phyloP scores from a whole-genome alignment of 495 filamentous ascomycete species.

The Pseudotulostoma volvatum region DNA sequence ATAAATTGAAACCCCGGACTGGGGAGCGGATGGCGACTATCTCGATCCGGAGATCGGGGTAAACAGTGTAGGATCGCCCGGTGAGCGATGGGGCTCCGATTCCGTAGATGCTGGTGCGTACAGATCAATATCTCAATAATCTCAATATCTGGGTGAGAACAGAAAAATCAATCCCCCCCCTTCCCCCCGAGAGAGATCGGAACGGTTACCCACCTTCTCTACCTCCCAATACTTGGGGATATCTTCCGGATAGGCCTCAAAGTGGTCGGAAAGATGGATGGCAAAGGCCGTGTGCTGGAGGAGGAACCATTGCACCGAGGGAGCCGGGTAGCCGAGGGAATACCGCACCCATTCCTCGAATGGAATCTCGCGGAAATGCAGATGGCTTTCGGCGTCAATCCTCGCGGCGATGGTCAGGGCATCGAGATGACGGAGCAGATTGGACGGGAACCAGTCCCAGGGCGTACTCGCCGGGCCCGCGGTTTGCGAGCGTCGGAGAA shows the following conservation, averaged over 20 bases:
- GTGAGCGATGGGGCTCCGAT: constrained; percentile 24
- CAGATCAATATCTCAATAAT: constrained; percentile 18
- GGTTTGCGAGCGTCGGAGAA: constrained; percentile 18
- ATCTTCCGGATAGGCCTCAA: constrained; percentile 21
- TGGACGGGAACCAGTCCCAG: constrained; percentile 27
- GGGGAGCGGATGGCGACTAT: constrained; percentile 1
- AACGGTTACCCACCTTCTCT: constrained; percentile 17
- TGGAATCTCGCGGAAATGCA: constrained; percentile 23
- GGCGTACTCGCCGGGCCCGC: constrained; percentile 9
- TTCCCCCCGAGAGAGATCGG: neutral
- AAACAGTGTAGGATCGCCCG: constrained; percentile 19
- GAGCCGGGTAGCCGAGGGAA: constrained; percentile 19
- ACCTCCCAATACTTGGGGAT: constrained; percentile 18
- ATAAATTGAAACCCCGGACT: constrained; percentile 23
- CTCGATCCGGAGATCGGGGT: constrained; percentile 9
- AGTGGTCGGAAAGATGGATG: constrained; percentile 20
- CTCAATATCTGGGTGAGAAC: constrained; percentile 1
- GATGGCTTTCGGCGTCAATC: constrained; percentile 28
- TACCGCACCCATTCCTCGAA: constrained; percentile 29
- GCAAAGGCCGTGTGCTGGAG: constrained; percentile 25
- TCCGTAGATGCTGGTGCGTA: too few species aligned
- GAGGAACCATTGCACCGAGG: constrained; percentile 26
- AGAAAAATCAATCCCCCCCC: too few species aligned
- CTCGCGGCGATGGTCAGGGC: constrained; percentile 15
- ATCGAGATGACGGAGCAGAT: constrained; percentile 8